These are phyloP conservation scores for Fusarium tupiense DNA, from an alignment of 2,329 filamentous ascomycete genomes.

Conservation along the genomic window DNA sequence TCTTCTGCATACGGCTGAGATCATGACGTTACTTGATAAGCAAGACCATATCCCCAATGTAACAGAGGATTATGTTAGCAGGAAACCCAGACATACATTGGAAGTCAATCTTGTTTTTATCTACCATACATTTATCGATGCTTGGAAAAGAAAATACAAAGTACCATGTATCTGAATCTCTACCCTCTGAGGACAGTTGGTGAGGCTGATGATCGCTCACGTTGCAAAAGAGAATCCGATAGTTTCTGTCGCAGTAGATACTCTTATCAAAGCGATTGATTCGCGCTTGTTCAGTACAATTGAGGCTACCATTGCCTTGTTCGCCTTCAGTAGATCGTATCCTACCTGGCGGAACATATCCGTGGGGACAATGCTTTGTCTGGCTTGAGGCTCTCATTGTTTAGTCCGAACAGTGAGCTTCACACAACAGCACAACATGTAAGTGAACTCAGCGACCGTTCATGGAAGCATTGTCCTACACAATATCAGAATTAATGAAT, in stretches of 20 bases:
- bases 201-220: no score
- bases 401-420: no score
- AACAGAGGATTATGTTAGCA: not conserved
- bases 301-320: not conserved
- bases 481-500: not conserved
- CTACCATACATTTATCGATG: no score
- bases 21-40: no score
- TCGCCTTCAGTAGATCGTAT: not conserved
- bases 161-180: no score
- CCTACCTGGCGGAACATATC: not conserved
- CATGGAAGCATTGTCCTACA: not conserved
- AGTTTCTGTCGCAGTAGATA: no score
- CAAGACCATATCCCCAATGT: accelerated
- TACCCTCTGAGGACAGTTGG: no score
- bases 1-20: no score
- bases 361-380: not conserved
- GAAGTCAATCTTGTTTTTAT: no score
- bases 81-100: no score
- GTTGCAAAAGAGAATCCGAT: no score
- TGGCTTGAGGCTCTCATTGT: not conserved
- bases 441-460: not conserved
- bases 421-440: not conserved
- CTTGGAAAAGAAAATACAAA: no score
- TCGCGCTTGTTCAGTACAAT: not conserved
- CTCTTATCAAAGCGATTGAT: not conserved